These are phyloP conservation scores for Coprinellus aureogranulatus DNA, from an alignment of 768 basidiomycete genomes.

Conservation along the genomic window DNA sequence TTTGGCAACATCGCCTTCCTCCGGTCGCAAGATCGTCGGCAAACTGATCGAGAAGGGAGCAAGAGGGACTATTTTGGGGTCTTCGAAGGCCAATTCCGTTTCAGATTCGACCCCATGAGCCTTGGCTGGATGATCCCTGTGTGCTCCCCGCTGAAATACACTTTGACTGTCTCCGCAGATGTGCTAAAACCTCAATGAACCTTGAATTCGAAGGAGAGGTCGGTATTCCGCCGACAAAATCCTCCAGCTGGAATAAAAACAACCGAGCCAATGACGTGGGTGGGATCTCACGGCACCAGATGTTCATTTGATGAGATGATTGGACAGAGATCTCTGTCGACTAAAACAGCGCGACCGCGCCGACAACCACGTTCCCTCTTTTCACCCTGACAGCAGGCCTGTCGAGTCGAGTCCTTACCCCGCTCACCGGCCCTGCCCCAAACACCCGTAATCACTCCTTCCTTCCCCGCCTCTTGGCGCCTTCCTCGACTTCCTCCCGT, in stretches of 20 bases:
- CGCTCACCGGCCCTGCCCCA: not conserved
- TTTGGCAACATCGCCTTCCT: too few relatives aligned
- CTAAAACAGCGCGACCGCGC: not conserved
- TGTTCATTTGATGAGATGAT: not conserved
- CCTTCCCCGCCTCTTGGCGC: not conserved
- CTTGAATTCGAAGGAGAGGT: not conserved
- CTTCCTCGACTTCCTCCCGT: not conserved
- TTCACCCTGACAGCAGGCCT: conserved; percentile 2
- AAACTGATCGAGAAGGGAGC: too few relatives aligned
- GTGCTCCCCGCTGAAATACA: too few relatives aligned
- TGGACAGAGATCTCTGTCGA: not conserved
- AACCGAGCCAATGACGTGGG: conserved; percentile 2
- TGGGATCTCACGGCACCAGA: not conserved
- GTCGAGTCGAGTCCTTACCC: not conserved
- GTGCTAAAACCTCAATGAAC: too few relatives aligned
- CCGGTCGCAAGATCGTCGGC: too few relatives aligned
- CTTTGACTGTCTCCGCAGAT: too few relatives aligned
- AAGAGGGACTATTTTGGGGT: too few relatives aligned
- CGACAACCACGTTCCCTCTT: not conserved
- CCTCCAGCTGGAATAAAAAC: not conserved
- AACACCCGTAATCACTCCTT: not conserved
- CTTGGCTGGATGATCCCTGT: too few relatives aligned
- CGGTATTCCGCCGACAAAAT: not conserved
- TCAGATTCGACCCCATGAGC: too few relatives aligned
- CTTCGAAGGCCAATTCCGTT: too few relatives aligned